Evolutionary conservation across 352 stramenopile genomes (phyloP).

Genomic region (Phytophthora podocarpi): DNA sequence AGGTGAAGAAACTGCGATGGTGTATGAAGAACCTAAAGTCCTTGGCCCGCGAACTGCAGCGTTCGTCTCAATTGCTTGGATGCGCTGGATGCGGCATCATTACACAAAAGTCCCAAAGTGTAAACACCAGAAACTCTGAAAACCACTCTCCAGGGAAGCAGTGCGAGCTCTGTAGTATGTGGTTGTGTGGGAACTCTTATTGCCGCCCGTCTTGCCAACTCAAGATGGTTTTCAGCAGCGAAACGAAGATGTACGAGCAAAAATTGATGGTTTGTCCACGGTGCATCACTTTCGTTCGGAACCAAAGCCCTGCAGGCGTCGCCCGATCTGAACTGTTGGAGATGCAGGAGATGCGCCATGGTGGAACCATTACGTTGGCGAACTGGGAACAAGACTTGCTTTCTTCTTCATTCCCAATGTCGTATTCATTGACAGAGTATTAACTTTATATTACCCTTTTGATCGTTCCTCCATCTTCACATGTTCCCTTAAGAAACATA

Average conservation of each 20-base stretch:
- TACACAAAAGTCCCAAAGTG: conserved; percentile 4
- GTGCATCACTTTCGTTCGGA: conserved; percentile 13
- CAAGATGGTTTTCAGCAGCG: conserved; percentile 15
- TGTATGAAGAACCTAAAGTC: conserved; percentile 21
- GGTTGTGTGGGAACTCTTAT: conserved; percentile 6
- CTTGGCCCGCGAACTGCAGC: conserved; percentile 5
- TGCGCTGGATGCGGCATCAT: conserved; percentile 17
- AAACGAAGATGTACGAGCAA: conserved; percentile 18
- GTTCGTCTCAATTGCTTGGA: not conserved
- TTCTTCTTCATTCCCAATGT: not conserved
- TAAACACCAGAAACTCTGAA: not conserved
- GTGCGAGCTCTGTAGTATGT: conserved; percentile 21
- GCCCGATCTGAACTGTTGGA: conserved; percentile 5
- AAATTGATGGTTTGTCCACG: conserved; percentile 11
- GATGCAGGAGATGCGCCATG: not conserved
- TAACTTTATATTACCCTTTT: not conserved
- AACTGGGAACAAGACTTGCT: conserved; percentile 10
- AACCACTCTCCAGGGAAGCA: conserved; percentile 1
- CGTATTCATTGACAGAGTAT: conserved; percentile 2
- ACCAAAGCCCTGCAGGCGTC: conserved; percentile 7
- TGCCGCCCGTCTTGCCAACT: conserved; percentile 14
- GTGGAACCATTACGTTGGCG: conserved; percentile 1
- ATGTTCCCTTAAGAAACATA: too few relatives aligned
- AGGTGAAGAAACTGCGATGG: conserved; percentile 25
- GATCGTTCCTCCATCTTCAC: too few relatives aligned